phyloP scores from a whole-genome alignment of 1,284 basidiomycete genomes.

The Veloboletus limbatus region DNA sequence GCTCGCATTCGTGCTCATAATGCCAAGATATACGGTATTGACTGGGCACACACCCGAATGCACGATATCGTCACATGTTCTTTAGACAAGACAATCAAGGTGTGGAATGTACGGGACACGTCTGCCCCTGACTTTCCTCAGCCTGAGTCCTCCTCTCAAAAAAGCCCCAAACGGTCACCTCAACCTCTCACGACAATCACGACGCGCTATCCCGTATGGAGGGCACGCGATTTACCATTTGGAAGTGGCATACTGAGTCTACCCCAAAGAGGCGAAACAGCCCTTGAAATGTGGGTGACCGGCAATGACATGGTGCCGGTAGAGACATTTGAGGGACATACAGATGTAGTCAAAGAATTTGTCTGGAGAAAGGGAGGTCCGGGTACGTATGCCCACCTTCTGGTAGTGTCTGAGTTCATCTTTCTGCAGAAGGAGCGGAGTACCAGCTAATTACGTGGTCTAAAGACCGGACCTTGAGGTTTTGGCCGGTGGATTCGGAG shows the following conservation, averaged over 20 bases:
- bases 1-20: conserved; percentile 75
- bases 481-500: conserved; percentile 84
- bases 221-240: conserved; percentile 91
- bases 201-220: conserved; percentile 91
- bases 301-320: conserved; percentile 53
- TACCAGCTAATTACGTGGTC: conserved; percentile 98
- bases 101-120: conserved; percentile 59
- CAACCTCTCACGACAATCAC: conserved; percentile 60
- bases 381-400: conserved; percentile 38
- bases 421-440: conserved; percentile 55
- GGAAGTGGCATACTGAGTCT: conserved; percentile 87
- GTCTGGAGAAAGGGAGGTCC: conserved; percentile 81
- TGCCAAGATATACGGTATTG: conserved; percentile 92
- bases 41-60: conserved; percentile 79
- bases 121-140: conserved; percentile 17
- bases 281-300: conserved; percentile 80
- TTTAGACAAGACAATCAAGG: conserved; percentile 89
- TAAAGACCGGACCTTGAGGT: conserved; percentile 87
- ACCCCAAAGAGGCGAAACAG: conserved; percentile 85
- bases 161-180: conserved; percentile 9
- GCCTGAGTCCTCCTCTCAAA: conserved; percentile 15
- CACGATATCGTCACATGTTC: conserved; percentile 89
- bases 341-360: conserved; percentile 96
- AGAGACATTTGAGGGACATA: conserved; percentile 83
- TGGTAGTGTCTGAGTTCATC: background rate